Conservation (phyloP, 352 stramenopile genomes). For the Pythium dissotocum region DNA sequence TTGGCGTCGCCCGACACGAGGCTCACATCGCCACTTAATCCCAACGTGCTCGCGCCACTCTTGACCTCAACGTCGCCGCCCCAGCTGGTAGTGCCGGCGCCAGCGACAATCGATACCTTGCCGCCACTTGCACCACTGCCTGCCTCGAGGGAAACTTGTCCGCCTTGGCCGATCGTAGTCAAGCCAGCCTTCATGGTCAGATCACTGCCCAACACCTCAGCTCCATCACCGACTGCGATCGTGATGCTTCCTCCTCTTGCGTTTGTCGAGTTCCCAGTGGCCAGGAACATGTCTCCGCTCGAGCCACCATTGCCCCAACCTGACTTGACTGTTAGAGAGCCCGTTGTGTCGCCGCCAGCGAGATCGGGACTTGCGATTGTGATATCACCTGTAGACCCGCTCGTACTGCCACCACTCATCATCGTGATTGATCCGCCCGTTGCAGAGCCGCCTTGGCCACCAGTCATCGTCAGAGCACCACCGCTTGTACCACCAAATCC, state of each 20-base stretch:
- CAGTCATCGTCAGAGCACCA: constrained; percentile 8
- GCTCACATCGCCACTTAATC: constrained; percentile 28
- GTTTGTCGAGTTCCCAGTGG: constrained; percentile 14
- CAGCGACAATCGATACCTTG: constrained; percentile 33
- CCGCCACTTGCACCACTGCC: constrained; percentile 36
- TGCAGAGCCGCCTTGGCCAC: constrained; percentile 4
- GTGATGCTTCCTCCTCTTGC: constrained; percentile 34
- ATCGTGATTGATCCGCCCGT: constrained; percentile 21
- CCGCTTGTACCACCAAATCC: constrained; percentile 18
- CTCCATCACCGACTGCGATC: constrained; percentile 43
- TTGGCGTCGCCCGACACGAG: constrained; percentile 23
- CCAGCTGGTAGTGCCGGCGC: constrained; percentile 35
- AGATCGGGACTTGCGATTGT: constrained; percentile 28
- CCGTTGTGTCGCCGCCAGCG: constrained; percentile 19
- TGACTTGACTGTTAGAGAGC: constrained; percentile 27
- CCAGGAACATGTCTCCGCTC: constrained; percentile 20
- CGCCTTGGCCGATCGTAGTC: constrained; percentile 39
- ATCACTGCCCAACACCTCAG: constrained; percentile 39
- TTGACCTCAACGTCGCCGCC: constrained; percentile 48
- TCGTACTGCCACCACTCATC: constrained; percentile 21
- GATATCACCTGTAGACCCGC: constrained; percentile 32
- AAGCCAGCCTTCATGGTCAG: constrained; percentile 42
- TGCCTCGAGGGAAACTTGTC: constrained; percentile 37
- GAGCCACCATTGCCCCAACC: constrained; percentile 23
- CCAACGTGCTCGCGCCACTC: constrained; percentile 37